A percentile compares a stretch with the other conserved stretches of the same genome.
Conservation (phyloP, 164 flowering plant genomes). For the Hamamelis virginiana region DNA sequence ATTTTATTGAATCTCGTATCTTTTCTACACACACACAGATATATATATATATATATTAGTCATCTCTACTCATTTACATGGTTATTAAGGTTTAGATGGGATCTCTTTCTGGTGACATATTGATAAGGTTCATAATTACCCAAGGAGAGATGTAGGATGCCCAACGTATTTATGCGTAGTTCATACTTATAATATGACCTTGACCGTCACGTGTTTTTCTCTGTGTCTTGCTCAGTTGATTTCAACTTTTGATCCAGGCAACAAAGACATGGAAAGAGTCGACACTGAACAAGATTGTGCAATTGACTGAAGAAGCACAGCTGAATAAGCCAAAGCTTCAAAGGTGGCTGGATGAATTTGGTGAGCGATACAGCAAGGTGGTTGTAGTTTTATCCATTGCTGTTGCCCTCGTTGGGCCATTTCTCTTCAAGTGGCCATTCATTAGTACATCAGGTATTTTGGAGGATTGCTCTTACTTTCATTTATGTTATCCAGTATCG, state of each 20-base stretch:
- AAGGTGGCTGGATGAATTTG: constrained; percentile 98
- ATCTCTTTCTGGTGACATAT: too few species aligned
- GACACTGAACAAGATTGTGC: constrained; percentile 80
- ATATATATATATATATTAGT: too few species aligned
- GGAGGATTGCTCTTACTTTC: neutral
- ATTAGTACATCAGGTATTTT: constrained; percentile 78
- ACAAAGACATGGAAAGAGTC: constrained; percentile 92
- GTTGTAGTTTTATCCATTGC: constrained; percentile 78
- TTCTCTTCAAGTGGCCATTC: constrained; percentile 91
- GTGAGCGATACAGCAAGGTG: constrained; percentile 86
- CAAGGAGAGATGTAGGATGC: neutral
- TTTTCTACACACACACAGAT: too few species aligned
- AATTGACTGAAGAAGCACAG: constrained; percentile 94
- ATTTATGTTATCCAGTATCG: neutral
- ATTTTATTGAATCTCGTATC: too few species aligned
- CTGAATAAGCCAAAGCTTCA: constrained; percentile 89
- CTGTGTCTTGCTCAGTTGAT: constrained; percentile 2
- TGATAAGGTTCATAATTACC: too few species aligned
- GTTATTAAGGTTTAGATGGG: too few species aligned
- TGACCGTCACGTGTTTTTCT: neutral
- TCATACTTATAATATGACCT: neutral
- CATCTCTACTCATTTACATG: too few species aligned
- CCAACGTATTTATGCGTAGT: neutral
- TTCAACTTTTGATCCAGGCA: constrained; percentile 46
- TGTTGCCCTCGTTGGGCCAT: constrained; percentile 86